Conservation (phyloP, 179 eudicot genomes). For the Silene noctiflora region DNA sequence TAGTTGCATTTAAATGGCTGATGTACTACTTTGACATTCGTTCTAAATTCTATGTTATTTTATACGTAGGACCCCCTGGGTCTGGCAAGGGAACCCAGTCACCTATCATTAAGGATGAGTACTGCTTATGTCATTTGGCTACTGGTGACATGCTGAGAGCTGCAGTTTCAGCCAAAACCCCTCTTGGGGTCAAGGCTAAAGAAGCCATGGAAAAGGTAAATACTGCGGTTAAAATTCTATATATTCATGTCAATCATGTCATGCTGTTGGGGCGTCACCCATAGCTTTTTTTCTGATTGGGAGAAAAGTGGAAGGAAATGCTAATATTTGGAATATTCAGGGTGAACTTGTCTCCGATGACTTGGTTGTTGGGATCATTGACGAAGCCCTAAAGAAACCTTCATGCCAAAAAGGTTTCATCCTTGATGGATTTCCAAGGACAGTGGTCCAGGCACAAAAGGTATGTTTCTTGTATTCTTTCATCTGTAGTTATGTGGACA, state of each 20-base stretch:
- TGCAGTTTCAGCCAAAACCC: conserved; percentile 90
- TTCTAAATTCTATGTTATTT: not conserved
- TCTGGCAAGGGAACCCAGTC: conserved; percentile 99
- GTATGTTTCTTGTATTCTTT: conserved; percentile 24
- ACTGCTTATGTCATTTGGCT: conserved; percentile 95
- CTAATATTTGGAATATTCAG: conserved; percentile 31
- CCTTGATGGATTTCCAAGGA: conserved; percentile 98
- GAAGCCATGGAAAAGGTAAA: conserved; percentile 92
- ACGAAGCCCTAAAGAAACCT: conserved; percentile 89
- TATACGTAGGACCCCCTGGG: conserved; percentile 83
- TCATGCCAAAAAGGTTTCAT: conserved; percentile 95
- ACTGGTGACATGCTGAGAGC: conserved; percentile 99
- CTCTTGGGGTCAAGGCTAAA: conserved; percentile 91
- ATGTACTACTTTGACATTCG: not conserved
- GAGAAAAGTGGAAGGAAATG: not conserved
- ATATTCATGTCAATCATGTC: not conserved
- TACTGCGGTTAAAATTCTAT: not conserved
- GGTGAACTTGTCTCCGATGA: conserved; percentile 98
- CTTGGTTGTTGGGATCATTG: conserved; percentile 90
- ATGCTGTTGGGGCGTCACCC: not conserved
- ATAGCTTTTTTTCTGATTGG: not conserved
- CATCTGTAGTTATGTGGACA: not conserved
- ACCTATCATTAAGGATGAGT: conserved; percentile 87
- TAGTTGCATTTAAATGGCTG: not conserved
- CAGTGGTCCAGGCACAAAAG: conserved; percentile 92